These are phyloP conservation scores for Cyberlindnera saturnus DNA, from an alignment of 805 yeast genomes.

Conservation along the genomic window DNA sequence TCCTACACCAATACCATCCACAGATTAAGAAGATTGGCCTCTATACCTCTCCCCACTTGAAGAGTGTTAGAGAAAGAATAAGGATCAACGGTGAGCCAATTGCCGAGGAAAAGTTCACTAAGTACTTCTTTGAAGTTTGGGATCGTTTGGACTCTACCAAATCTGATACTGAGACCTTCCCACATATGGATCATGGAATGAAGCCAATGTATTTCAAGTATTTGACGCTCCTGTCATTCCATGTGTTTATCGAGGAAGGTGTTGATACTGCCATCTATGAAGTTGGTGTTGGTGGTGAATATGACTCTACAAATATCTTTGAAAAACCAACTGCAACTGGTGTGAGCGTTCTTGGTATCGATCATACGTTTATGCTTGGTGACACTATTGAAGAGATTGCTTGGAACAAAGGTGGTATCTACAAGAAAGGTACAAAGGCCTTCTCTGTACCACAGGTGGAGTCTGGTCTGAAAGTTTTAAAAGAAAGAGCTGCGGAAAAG, in stretches of 20 bases:
- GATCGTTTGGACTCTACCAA: slow-evolving; percentile 58
- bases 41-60: slow-evolving; percentile 95
- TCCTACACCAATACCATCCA: slow-evolving; percentile 53
- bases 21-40: slow-evolving; percentile 67
- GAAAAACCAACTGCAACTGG: slow-evolving; percentile 80
- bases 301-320: slow-evolving; percentile 91
- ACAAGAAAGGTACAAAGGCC: slow-evolving; percentile 63
- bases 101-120: slow-evolving; percentile 70
- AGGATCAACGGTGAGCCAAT: slow-evolving; percentile 84
- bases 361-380: slow-evolving; percentile 78
- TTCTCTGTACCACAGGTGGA: slow-evolving; percentile 57
- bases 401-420: slow-evolving; percentile 95
- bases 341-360: slow-evolving; percentile 82
- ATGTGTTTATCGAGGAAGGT: slow-evolving; percentile 79
- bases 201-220: slow-evolving; percentile 94
- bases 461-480: slow-evolving; percentile 48
- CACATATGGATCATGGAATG: slow-evolving; percentile 63
- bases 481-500: slow-evolving; percentile 65
- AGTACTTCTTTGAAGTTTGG: slow-evolving; percentile 93
- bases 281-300: slow-evolving; percentile 98
- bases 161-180: slow-evolving; percentile 54
- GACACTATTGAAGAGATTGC: slow-evolving; percentile 83
- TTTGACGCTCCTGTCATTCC: slow-evolving; percentile 84
- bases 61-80: slow-evolving; percentile 87
- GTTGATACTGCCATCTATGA: slow-evolving; percentile 94